These are phyloP conservation scores for Tephrocybe sp. DNA, from an alignment of 768 basidiomycete genomes.

Conservation along the genomic window DNA sequence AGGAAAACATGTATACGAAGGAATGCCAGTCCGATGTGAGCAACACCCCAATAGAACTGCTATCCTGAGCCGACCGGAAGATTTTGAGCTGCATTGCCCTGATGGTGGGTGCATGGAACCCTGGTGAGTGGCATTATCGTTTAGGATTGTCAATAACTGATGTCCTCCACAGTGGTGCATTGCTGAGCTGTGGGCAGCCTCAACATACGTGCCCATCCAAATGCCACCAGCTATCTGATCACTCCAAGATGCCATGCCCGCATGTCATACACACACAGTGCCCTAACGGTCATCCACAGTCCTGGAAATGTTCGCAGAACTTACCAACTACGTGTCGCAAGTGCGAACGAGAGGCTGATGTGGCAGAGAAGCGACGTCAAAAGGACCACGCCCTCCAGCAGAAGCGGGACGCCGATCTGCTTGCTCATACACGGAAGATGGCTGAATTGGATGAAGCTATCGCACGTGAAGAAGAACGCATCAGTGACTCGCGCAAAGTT, in stretches of 20 bases:
- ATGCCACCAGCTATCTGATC: conserved; percentile 57
- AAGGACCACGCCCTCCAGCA: conserved; percentile 41
- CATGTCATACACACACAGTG: conserved; percentile 39
- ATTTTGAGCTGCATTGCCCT: conserved; percentile 54
- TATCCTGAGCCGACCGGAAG: conserved; percentile 37
- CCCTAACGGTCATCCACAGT: conserved; percentile 39
- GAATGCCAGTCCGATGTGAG: conserved; percentile 60
- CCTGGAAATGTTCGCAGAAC: conserved; percentile 43
- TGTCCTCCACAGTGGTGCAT: background rate
- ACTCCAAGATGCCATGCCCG: conserved; percentile 54
- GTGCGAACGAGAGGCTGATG: conserved; percentile 47
- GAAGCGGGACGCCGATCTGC: conserved; percentile 44
- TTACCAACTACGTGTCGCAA: conserved; percentile 36
- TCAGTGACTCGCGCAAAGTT: conserved; percentile 36
- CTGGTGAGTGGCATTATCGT: conserved; percentile 50
- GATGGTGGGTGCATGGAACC: conserved; percentile 63
- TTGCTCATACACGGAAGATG: conserved; percentile 40
- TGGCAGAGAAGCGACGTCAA: conserved; percentile 40
- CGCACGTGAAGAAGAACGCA: conserved; percentile 28
- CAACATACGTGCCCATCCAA: conserved; percentile 60
- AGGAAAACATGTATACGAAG: conserved; percentile 51
- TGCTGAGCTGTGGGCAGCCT: conserved; percentile 47
- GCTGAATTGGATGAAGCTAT: conserved; percentile 44
- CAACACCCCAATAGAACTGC: conserved; percentile 45
- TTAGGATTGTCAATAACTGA: background rate